These are phyloP conservation scores for Xylariaceae sp. DNA, from an alignment of 2,329 filamentous ascomycete species.

Conservation along the genomic window DNA sequence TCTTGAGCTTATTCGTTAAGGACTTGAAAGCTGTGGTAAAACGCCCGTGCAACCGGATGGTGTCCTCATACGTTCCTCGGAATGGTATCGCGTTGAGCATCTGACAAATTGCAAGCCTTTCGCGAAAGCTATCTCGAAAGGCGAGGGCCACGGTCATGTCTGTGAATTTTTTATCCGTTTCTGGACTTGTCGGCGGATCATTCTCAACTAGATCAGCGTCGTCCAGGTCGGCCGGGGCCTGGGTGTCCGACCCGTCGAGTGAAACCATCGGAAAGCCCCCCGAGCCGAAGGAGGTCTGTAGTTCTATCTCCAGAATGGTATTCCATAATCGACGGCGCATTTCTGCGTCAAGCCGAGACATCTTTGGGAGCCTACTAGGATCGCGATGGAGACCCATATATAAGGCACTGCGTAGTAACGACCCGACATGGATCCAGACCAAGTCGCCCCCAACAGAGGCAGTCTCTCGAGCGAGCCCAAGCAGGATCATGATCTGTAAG, in stretches of 20 bases:
- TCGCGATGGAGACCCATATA: constrained; percentile 65
- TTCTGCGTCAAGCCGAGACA: constrained; percentile 56
- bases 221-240: constrained; percentile 56
- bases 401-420: constrained; percentile 59
- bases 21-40: constrained; percentile 51
- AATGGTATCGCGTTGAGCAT: constrained; percentile 52
- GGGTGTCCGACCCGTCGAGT: constrained; percentile 55
- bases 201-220: constrained; percentile 57
- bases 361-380: constrained; percentile 54
- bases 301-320: constrained; percentile 59
- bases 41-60: constrained; percentile 50
- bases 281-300: constrained; percentile 57
- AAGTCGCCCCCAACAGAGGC: constrained; percentile 56
- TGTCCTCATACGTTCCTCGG: constrained; percentile 49
- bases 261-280: constrained; percentile 57
- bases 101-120: constrained; percentile 50
- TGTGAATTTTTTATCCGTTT: constrained; percentile 44
- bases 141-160: constrained; percentile 58
- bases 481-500: constrained; percentile 59
- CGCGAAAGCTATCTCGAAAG: constrained; percentile 49
- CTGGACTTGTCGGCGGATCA: constrained; percentile 31
- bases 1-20: constrained; percentile 40
- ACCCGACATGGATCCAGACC: constrained; percentile 58
- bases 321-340: constrained; percentile 63
- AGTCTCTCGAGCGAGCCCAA: constrained; percentile 55